Conservation (phyloP, 176 grass and related monocot species). For the Melocanna baccifera region DNA sequence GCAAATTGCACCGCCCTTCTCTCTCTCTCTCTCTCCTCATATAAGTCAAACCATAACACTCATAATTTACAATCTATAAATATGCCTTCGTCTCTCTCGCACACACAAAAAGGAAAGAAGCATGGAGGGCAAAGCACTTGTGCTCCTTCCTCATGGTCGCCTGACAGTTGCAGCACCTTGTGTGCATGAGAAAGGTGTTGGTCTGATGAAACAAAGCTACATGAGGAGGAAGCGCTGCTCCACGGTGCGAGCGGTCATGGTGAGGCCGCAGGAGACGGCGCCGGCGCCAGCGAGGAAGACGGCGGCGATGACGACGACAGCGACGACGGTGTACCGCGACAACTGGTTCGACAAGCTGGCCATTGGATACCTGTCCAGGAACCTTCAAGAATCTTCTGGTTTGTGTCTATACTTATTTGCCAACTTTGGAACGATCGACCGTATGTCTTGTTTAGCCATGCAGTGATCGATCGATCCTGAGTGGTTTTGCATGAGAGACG, state of each 20-base stretch:
- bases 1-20: neutral
- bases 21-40: neutral
- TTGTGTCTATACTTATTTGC: neutral
- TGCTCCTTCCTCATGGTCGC: constrained; percentile 27
- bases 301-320: neutral
- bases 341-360: constrained; percentile 84
- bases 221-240: constrained; percentile 6
- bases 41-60: neutral
- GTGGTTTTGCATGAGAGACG: neutral
- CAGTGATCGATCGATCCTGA: neutral
- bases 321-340: constrained; percentile 51
- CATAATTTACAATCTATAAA: neutral
- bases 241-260: constrained; percentile 31
- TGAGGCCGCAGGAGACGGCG: constrained; percentile 27
- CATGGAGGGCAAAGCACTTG: constrained; percentile 36
- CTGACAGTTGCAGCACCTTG: neutral
- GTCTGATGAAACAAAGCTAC: neutral
- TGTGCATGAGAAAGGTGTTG: neutral
- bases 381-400: constrained; percentile 73
- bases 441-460: neutral
- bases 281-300: neutral
- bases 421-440: neutral
- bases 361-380: constrained; percentile 64
- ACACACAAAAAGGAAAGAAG: neutral
- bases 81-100: neutral